These are phyloP conservation scores for Hygrophoropsis aurantiaca DNA, from an alignment of 768 basidiomycete genomes.

Conservation along the genomic window DNA sequence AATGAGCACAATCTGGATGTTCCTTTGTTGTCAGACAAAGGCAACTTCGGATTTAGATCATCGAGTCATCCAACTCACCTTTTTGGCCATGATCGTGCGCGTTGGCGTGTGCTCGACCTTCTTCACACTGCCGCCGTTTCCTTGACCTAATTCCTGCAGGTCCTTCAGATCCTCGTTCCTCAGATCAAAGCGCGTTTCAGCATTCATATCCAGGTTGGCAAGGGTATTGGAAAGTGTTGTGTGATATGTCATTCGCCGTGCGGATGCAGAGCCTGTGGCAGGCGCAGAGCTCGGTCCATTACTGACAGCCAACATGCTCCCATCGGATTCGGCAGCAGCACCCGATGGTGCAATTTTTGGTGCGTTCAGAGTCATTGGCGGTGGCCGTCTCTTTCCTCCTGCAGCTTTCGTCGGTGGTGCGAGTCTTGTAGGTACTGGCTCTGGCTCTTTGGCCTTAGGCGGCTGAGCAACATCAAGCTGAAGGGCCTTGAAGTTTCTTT, in stretches of 20 bases:
- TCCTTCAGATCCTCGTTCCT: slow-evolving; percentile 89
- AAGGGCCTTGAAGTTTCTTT: slow-evolving; percentile 88
- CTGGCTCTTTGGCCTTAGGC: slow-evolving; percentile 37
- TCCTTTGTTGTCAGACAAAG: slow-evolving; percentile 1
- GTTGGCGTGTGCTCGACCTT: slow-evolving; percentile 92
- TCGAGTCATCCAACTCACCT: slow-evolving; percentile 53
- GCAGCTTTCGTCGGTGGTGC: slow-evolving; percentile 40
- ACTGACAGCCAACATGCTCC: slow-evolving; percentile 47
- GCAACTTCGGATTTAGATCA: neutral
- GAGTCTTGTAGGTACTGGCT: slow-evolving; percentile 46
- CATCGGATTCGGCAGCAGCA: slow-evolving; percentile 31
- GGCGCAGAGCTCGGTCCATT: slow-evolving; percentile 53
- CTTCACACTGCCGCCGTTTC: slow-evolving; percentile 97
- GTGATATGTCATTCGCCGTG: slow-evolving; percentile 73
- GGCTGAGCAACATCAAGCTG: slow-evolving; percentile 62
- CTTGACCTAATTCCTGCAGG: slow-evolving; percentile 87
- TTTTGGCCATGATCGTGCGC: slow-evolving; percentile 95
- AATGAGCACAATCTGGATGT: slow-evolving; percentile 82
- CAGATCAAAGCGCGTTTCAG: slow-evolving; percentile 82
- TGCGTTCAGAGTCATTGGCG: slow-evolving; percentile 79
- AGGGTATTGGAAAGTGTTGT: slow-evolving; percentile 79
- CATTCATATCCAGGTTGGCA: slow-evolving; percentile 82
- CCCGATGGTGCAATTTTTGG: slow-evolving; percentile 54
- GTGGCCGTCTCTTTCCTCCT: slow-evolving; percentile 69
- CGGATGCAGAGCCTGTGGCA: slow-evolving; percentile 48